These are phyloP conservation scores for Lyophyllum atratum DNA, from an alignment of 768 basidiomycete species.

Conservation along the genomic window DNA sequence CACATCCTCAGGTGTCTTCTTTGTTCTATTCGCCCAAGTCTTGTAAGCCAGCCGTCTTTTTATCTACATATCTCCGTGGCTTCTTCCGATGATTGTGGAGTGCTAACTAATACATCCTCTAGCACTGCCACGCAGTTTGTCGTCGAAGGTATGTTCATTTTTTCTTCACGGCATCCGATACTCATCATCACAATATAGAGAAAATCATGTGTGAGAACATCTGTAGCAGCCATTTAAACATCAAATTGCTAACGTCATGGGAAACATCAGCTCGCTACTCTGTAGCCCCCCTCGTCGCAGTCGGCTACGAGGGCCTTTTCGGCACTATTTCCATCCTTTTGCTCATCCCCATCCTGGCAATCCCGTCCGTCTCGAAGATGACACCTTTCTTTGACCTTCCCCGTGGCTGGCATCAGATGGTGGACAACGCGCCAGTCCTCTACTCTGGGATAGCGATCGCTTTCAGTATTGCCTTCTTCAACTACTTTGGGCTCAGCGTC, in stretches of 20 bases:
- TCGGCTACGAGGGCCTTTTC: slow-evolving; percentile 93
- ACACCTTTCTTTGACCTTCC: slow-evolving; percentile 85
- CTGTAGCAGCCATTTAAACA: neutral
- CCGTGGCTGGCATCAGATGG: slow-evolving; percentile 88
- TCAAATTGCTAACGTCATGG: neutral
- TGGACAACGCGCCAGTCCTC: slow-evolving; percentile 72
- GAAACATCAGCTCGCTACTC: slow-evolving; percentile 57
- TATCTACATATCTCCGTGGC: slow-evolving; percentile 15
- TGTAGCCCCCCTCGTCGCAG: slow-evolving; percentile 88
- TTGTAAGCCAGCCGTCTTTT: slow-evolving; percentile 61
- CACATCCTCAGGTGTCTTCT: slow-evolving; percentile 68
- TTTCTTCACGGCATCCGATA: neutral
- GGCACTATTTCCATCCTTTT: slow-evolving; percentile 79
- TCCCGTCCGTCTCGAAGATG: slow-evolving; percentile 61
- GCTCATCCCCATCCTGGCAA: slow-evolving; percentile 78
- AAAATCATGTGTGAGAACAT: slow-evolving; percentile 73
- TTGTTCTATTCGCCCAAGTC: slow-evolving; percentile 91
- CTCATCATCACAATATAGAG: slow-evolving; percentile 46
- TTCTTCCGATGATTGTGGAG: slow-evolving; percentile 19
- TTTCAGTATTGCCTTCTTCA: slow-evolving; percentile 78
- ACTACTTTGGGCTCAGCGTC: slow-evolving; percentile 89
- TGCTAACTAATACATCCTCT: slow-evolving; percentile 9
- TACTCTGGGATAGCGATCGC: slow-evolving; percentile 72
- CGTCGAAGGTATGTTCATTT: slow-evolving; percentile 59
- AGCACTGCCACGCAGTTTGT: slow-evolving; percentile 94